Conservation (phyloP, 176 grass and related monocot genomes). For the Poa pratensis region DNA sequence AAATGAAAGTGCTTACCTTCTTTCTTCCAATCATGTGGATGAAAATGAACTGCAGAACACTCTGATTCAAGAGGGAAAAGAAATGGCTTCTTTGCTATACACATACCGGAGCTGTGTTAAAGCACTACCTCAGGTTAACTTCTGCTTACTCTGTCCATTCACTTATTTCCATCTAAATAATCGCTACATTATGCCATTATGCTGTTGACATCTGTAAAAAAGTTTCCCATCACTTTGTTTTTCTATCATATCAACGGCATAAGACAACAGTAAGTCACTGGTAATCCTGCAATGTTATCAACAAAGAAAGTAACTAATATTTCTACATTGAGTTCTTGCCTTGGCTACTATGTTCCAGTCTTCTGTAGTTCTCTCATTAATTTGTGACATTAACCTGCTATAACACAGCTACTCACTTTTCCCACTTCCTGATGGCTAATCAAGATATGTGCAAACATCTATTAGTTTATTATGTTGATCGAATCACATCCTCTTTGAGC, state of each 20-base stretch:
- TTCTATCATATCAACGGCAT: background rate
- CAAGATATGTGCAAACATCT: slow-evolving; percentile 17
- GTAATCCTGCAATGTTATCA: background rate
- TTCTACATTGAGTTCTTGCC: background rate
- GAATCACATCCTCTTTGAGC: background rate
- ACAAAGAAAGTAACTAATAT: background rate
- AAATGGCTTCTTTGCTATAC: slow-evolving; percentile 97
- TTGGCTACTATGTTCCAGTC: slow-evolving; percentile 19
- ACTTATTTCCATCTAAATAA: slow-evolving; percentile 30
- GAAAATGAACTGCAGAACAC: slow-evolving; percentile 66
- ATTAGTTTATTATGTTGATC: slow-evolving; percentile 24
- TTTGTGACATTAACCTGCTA: slow-evolving; percentile 31
- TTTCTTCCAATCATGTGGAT: slow-evolving; percentile 38
- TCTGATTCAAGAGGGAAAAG: slow-evolving; percentile 94
- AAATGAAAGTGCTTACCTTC: slow-evolving; percentile 29
- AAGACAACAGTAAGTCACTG: background rate
- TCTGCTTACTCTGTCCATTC: slow-evolving; percentile 42
- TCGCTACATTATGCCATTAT: slow-evolving; percentile 21
- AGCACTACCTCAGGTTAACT: slow-evolving; percentile 93
- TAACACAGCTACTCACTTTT: slow-evolving; percentile 21
- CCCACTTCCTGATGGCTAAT: background rate
- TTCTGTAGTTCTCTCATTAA: slow-evolving; percentile 32
- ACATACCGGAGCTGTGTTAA: slow-evolving; percentile 99
- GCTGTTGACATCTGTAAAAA: slow-evolving; percentile 1
- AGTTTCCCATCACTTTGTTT: slow-evolving; percentile 24